These are phyloP conservation scores for Cetraspora pellucida DNA, from an alignment of 192 early-diverging fungal species.

Conservation along the genomic window DNA sequence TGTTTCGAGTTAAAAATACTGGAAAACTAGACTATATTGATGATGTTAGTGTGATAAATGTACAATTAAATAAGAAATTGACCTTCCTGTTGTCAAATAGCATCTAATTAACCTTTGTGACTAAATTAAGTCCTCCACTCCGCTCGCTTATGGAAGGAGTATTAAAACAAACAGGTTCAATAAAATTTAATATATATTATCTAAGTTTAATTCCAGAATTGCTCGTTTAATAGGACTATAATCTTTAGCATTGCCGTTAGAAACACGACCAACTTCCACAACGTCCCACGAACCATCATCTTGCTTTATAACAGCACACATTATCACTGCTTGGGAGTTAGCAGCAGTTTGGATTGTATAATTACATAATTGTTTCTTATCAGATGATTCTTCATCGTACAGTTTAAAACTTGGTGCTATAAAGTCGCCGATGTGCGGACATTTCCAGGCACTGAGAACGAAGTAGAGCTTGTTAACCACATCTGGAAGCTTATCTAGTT, in stretches of 20 bases:
- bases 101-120: too few relatives aligned
- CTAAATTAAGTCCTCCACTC: too few relatives aligned
- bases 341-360: slow-evolving; percentile 25
- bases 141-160: too few relatives aligned
- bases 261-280: slow-evolving; percentile 16
- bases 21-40: too few relatives aligned
- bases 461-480: slow-evolving; percentile 30
- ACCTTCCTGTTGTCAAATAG: too few relatives aligned
- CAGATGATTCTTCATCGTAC: slow-evolving; percentile 14
- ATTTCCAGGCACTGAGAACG: slow-evolving; percentile 20
- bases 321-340: slow-evolving; percentile 27
- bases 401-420: slow-evolving; percentile 18
- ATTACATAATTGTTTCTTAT: slow-evolving; percentile 13
- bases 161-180: too few relatives aligned
- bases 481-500: slow-evolving; percentile 14
- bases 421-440: slow-evolving; percentile 22
- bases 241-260: slow-evolving; percentile 26
- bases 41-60: too few relatives aligned
- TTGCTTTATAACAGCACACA: slow-evolving; percentile 1
- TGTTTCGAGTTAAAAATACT: too few relatives aligned
- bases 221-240: slow-evolving; percentile 22
- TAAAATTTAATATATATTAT: too few relatives aligned
- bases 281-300: slow-evolving; percentile 17
- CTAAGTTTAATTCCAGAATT: background rate
- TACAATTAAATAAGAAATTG: too few relatives aligned